Base-by-base conservation (phyloP, 2,329 filamentous ascomycete species). In the Diaporthe citriasiana region DNA sequence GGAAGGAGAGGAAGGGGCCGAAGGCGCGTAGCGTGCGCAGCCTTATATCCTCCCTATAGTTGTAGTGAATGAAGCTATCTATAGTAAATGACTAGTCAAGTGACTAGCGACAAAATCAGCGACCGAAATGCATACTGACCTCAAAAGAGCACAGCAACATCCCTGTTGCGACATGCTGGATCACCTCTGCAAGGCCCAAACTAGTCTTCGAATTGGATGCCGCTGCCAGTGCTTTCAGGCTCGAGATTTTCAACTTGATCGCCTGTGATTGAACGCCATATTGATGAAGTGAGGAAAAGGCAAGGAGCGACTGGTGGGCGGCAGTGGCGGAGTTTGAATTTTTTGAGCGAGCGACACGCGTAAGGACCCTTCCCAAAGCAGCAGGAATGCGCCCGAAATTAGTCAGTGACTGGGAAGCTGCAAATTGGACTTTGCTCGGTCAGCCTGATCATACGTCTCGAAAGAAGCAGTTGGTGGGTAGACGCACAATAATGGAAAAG, bases 321-420 rank as follows among this genome's bases (percentile, higher is more conserved):
- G 63, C 63, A 13, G 63, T 51, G 13, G 45, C 45, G 33, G 63
- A 66, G 33, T 22, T 51, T 25, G 63, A 51, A 25, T 33, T 51
- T 13, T 66, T 40, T 12, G 63, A 8, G 30, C 77, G 66, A 12
- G 78, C 77, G 45, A 77, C 74, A 25, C 78, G 78, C 40, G 78
- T 57, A 15, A 80, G 72, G 4, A 76, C n/a, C 30, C 76, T 73
- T 0, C 79, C 77, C 27, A 79, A 68, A 38, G 72, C 72, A 5
- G 66, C 42, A 8, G 76, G 60, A 25, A 76, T 73, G 38, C 77
- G 76, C 22, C 77, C 76, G 68, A 79, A 77, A 9, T 66, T 77
- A 22, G 77, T 55, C 3, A 81, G 77, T n/a, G 78, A 76, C 35
- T 57, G 60, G 6, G 76, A 78, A 8, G 79, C 79, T n/a, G 66